Evolutionary conservation across 2,329 filamentous ascomycete species (phyloP).

Genomic region (Clonostachys chloroleuca): DNA sequence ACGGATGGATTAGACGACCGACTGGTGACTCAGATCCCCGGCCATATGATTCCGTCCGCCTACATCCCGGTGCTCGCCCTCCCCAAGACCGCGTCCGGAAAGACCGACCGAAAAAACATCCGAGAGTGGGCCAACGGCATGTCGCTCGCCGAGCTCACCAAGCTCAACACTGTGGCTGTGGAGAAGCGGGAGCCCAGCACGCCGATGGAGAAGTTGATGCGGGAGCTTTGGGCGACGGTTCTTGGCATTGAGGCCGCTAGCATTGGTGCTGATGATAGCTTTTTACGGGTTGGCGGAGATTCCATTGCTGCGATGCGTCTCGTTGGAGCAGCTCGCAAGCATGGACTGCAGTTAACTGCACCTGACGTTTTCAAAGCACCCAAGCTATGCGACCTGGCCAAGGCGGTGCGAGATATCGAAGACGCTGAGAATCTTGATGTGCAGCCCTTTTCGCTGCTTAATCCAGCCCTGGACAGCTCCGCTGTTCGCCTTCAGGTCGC

Average conservation of each 20-base stretch:
- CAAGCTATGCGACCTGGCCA: slow-evolving; percentile 24
- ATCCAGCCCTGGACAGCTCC: not conserved
- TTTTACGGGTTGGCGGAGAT: slow-evolving; percentile 35
- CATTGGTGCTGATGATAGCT: slow-evolving; percentile 4
- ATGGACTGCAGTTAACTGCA: slow-evolving; percentile 33
- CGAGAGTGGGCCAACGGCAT: slow-evolving; percentile 40
- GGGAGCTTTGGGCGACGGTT: slow-evolving; percentile 37
- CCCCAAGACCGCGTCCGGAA: slow-evolving; percentile 70
- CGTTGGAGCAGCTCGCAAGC: slow-evolving; percentile 32
- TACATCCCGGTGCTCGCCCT: slow-evolving; percentile 66
- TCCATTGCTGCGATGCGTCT: slow-evolving; percentile 48
- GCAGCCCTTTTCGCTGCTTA: slow-evolving; percentile 1
- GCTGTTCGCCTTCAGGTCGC: not conserved
- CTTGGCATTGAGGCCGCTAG: slow-evolving; percentile 27
- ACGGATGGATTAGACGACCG: slow-evolving; percentile 17
- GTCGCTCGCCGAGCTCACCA: not conserved
- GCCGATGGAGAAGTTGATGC: slow-evolving; percentile 10
- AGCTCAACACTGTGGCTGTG: not conserved
- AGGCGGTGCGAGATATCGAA: not conserved
- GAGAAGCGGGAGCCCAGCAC: not conserved
- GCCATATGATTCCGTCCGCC: slow-evolving; percentile 76
- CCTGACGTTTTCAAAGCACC: slow-evolving; percentile 38
- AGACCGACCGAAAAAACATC: slow-evolving; percentile 61
- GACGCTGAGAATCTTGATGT: not conserved
- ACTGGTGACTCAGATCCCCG: slow-evolving; percentile 44